Base-by-base conservation (phyloP, 805 yeast genomes). In the Candida golubevii region DNA sequence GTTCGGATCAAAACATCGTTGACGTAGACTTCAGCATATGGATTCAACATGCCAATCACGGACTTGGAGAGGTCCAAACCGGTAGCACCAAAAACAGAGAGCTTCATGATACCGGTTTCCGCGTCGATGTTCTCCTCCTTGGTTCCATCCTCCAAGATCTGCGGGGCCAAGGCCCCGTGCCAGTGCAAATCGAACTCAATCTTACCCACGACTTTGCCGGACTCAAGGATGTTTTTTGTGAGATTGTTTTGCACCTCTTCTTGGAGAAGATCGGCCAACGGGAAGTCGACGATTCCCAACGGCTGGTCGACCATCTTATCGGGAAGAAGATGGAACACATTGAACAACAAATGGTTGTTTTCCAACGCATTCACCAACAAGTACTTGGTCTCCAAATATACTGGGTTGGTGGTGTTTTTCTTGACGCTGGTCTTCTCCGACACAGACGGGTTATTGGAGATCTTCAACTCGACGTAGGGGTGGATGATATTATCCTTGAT, bases 101-200 rank as follows among this genome's bases (percentile, higher is more conserved):
- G 55, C 55, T 83, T 85, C 63, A 84, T 67, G 46, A 86, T 80
- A 70, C 93, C 95, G 41, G 80, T 79, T 54, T 84, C 88, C n/a
- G 82, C 63, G 42, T 80, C 83, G 9, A 78, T 77, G 30, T 71
- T 65, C 23, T 68, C 68, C 49, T 71, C 76, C 49, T 68, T 72
- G 4, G 74, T 62, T 33, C 81, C 82, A 53, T 77, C 80, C 26
- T 67, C 75, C 54, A 75, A 65, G 8, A 59, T 62, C 38, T 65
- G 59, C 26, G 78, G 75, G 38, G 67, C 66, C 42, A 75, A 55
- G 14, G 73, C 69, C 15, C 81, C 79, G 62, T 66, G 70, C 70
- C 78, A 78, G 45, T 67, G 65, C 39, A 63, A 52, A 62, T 84
- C 86, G 55, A 80, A 82, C 47, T 77, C 75, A 41, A 84, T 55